Conservation (phyloP, 2,329 filamentous ascomycete genomes). For the Colletotrichum falcatum region DNA sequence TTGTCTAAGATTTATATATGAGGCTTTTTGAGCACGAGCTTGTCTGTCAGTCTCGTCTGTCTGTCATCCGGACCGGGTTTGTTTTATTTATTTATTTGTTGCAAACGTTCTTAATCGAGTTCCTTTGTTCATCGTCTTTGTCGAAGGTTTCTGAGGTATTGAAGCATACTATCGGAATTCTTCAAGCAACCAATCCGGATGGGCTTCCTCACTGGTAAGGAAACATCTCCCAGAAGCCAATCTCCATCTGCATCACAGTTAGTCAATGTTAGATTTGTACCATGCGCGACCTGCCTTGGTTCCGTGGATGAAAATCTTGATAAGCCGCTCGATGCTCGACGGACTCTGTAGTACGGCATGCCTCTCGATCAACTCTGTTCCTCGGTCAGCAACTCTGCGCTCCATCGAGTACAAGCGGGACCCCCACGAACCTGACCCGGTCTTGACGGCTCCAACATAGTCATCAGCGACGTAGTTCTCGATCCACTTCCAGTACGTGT, state of each 20-base stretch:
- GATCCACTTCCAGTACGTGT: constrained; percentile 91
- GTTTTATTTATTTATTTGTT: neutral
- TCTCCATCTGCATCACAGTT: constrained; percentile 58
- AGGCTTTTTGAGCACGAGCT: constrained; percentile 1
- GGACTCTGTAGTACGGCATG: constrained; percentile 80
- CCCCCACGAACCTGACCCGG: constrained; percentile 71
- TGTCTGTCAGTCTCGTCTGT: neutral
- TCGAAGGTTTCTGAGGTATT: neutral
- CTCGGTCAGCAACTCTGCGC: neutral
- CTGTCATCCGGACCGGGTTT: neutral
- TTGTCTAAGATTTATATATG: neutral
- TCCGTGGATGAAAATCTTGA: constrained; percentile 87
- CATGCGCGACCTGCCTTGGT: constrained; percentile 71
- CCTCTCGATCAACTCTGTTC: constrained; percentile 77
- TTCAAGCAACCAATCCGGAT: neutral
- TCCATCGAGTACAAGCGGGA: neutral
- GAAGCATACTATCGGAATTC: neutral
- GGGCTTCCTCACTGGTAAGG: constrained; percentile 48
- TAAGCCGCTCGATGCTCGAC: constrained; percentile 81
- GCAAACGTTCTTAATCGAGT: neutral
- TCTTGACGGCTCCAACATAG: constrained; percentile 77
- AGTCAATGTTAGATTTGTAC: constrained; percentile 1
- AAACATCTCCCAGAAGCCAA: constrained; percentile 68
- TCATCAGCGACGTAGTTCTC: constrained; percentile 87
- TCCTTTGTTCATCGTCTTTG: constrained; percentile 5